A percentile compares a stretch with the other conserved stretches of the same genome.
These are phyloP conservation scores for Suillus hirtellus DNA, from an alignment of 768 basidiomycete species.

Conservation along the genomic window DNA sequence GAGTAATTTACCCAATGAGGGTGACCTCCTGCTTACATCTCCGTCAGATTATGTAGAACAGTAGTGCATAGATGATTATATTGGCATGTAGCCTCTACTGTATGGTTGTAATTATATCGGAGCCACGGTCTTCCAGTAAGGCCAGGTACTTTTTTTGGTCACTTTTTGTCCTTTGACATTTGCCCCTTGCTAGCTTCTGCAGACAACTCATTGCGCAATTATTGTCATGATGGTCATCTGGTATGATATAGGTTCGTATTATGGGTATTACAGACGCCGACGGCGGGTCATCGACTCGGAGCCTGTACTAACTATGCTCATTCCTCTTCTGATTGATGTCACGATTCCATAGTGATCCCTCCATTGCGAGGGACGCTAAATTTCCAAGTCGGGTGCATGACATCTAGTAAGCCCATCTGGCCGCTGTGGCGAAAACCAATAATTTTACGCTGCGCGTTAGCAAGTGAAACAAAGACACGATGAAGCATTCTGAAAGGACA, in stretches of 20 bases:
- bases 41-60: slow-evolving; percentile 24
- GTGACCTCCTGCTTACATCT: slow-evolving; percentile 14
- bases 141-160: background rate
- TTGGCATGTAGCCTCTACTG: slow-evolving; percentile 3
- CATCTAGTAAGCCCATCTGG: background rate
- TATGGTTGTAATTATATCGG: slow-evolving; percentile 7
- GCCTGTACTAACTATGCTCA: background rate
- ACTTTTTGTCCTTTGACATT: background rate
- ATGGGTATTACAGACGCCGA: background rate
- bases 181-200: background rate
- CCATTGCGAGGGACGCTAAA: background rate
- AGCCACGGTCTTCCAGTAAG: background rate
- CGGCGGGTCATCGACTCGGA: background rate
- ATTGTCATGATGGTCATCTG: background rate
- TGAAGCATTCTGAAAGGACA: background rate
- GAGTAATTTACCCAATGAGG: slow-evolving; percentile 19
- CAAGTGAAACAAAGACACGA: background rate
- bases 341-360: background rate
- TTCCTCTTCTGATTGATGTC: background rate
- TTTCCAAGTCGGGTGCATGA: background rate
- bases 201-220: background rate
- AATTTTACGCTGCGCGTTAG: background rate
- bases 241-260: background rate
- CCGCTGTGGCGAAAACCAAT: background rate
- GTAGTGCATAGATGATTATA: slow-evolving; percentile 1